A percentile compares a stretch with the other conserved stretches of the same genome.
Evolutionary conservation across 495 filamentous ascomycete genomes (phyloP).

Genomic region (Astrothelium subdiscretum): DNA sequence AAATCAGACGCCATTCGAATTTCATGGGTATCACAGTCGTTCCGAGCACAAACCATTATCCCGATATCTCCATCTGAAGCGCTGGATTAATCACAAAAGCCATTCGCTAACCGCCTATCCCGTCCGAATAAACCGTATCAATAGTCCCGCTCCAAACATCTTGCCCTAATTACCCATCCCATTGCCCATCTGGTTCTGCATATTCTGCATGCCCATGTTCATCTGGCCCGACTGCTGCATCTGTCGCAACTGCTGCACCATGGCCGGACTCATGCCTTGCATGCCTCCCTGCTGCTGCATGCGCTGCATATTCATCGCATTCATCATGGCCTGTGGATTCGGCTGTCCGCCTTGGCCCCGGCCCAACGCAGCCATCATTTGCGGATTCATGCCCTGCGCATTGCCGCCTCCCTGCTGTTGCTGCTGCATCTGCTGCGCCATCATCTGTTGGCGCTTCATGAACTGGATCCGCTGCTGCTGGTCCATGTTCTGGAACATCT

Average conservation of each 20-base stretch:
- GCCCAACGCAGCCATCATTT: not conserved
- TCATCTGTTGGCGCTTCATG: not conserved
- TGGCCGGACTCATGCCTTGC: not conserved
- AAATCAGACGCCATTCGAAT: not conserved
- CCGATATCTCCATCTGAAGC: not conserved
- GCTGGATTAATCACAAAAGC: not conserved
- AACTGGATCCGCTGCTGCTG: not conserved
- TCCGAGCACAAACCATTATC: not conserved
- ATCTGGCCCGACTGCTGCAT: conserved; percentile 5
- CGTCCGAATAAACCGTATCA: no score
- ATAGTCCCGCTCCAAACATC: not conserved
- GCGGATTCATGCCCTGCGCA: not conserved
- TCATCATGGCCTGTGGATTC: conserved; percentile 5
- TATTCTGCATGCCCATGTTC: not conserved
- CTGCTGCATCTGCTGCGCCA: conserved; percentile 11
- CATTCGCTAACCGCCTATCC: no score
- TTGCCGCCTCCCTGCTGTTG: conserved; percentile 1
- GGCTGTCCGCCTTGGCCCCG: not conserved
- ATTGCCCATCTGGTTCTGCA: not conserved
- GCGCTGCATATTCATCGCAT: conserved; percentile 9
- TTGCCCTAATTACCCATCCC: not conserved
- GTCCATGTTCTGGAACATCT: conserved; percentile 1
- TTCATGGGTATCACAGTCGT: not conserved
- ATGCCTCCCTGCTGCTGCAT: not conserved
- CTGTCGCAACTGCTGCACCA: conserved; percentile 8